Evolutionary conservation across 352 stramenopile species (phyloP).

Genomic region (Thraustotheca clavata): DNA sequence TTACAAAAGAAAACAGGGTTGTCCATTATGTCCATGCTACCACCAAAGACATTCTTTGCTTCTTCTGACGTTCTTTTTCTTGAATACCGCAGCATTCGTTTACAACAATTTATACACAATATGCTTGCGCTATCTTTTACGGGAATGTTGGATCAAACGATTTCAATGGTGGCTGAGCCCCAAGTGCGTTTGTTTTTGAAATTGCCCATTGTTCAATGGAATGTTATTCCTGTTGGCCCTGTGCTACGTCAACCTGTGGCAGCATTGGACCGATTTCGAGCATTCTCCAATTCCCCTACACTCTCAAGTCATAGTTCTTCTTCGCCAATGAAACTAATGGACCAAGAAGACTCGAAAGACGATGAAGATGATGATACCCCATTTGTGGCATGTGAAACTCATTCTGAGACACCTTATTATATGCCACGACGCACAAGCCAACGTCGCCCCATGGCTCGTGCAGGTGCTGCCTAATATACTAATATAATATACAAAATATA

Average conservation of each 20-base stretch:
- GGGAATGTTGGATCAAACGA: conserved; percentile 56
- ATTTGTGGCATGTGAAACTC: background rate
- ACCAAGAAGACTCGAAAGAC: background rate
- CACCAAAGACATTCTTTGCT: conserved; percentile 64
- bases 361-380: conserved; percentile 12
- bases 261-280: conserved; percentile 18
- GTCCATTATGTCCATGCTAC: conserved; percentile 39
- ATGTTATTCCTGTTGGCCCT: conserved; percentile 31
- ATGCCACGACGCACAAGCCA: background rate
- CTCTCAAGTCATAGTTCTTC: background rate
- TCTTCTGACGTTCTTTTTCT: conserved; percentile 46
- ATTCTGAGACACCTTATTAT: background rate
- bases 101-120: conserved; percentile 60
- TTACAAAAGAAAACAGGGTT: conserved; percentile 49
- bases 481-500: conserved; percentile 12
- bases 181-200: conserved; percentile 54
- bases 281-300: conserved; percentile 19
- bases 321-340: background rate
- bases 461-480: conserved; percentile 3
- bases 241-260: background rate
- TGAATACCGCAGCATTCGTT: conserved; percentile 41
- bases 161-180: conserved; percentile 55
- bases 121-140: conserved; percentile 46
- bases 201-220: conserved; percentile 65
- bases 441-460: background rate